phyloP scores from a whole-genome alignment of 1,139 yeast species.

The Candida mesenterica region DNA sequence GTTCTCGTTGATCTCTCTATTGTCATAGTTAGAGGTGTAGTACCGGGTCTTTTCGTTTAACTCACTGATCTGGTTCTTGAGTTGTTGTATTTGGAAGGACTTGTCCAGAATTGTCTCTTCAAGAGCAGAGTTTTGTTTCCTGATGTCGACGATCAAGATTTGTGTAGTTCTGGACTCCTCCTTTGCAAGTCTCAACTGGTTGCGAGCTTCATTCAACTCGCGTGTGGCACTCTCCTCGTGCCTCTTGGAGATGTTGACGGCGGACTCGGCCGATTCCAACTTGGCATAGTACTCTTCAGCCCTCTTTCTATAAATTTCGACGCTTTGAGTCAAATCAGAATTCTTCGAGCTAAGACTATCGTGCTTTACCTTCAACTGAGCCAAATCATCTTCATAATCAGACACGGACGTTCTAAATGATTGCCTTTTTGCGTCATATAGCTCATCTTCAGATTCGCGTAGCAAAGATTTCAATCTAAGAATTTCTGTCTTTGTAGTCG shows the following conservation, averaged over 20 bases:
- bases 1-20: constrained; percentile 40
- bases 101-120: constrained; percentile 63
- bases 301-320: constrained; percentile 65
- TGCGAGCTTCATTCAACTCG: constrained; percentile 57
- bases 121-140: constrained; percentile 51
- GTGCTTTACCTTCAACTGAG: constrained; percentile 47
- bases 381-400: constrained; percentile 43
- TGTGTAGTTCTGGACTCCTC: constrained; percentile 64
- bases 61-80: constrained; percentile 41
- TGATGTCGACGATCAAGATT: constrained; percentile 53
- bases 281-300: constrained; percentile 75
- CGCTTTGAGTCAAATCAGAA: constrained; percentile 49
- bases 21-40: constrained; percentile 49
- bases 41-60: constrained; percentile 55
- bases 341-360: constrained; percentile 54
- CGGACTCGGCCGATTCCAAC: constrained; percentile 77
- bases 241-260: constrained; percentile 59
- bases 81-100: constrained; percentile 52
- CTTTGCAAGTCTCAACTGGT: constrained; percentile 51
- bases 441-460: constrained; percentile 47
- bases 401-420: constrained; percentile 35
- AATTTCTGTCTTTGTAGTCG: constrained; percentile 50
- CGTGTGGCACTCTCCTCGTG: constrained; percentile 56
- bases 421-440: constrained; percentile 38
- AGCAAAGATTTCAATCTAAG: constrained; percentile 50